Conservation (phyloP, 768 basidiomycete genomes). For the Lactarius vividus region DNA sequence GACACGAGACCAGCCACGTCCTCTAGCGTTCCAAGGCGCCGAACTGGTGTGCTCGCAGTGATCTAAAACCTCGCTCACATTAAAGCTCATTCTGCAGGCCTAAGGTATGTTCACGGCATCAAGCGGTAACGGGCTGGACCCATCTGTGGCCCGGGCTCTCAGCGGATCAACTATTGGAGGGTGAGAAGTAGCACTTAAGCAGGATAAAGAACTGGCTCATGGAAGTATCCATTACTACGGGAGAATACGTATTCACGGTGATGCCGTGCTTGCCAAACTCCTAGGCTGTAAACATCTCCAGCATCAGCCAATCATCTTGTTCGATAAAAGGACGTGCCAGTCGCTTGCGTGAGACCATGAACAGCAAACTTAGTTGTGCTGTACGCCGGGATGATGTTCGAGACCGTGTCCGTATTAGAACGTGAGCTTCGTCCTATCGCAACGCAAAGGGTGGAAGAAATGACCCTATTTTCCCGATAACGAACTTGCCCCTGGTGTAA, state of each 20-base stretch:
- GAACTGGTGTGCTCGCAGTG: slow-evolving; percentile 1
- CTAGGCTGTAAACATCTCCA: slow-evolving; percentile 12
- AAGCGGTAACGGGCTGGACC: neutral
- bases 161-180: neutral
- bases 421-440: neutral
- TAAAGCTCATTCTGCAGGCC: too few relatives aligned
- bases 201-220: slow-evolving; percentile 22
- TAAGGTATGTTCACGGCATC: neutral
- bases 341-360: slow-evolving; percentile 28
- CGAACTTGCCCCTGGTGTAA: slow-evolving; percentile 19
- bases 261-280: slow-evolving; percentile 26
- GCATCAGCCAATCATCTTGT: neutral
- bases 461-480: slow-evolving; percentile 21
- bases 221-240: slow-evolving; percentile 25
- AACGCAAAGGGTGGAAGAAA: neutral
- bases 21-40: slow-evolving; percentile 12
- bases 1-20: slow-evolving; percentile 28
- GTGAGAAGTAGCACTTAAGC: neutral
- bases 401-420: neutral
- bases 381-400: slow-evolving; percentile 11
- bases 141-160: neutral
- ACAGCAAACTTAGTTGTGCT: slow-evolving; percentile 30
- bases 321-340: slow-evolving; percentile 9
- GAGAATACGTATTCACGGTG: slow-evolving; percentile 31
- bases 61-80: neutral